Percentiles rank a stretch among this genome's conserved stretches.
These are phyloP conservation scores for Dendrobium huoshanense DNA, from an alignment of 106 monocot genomes.

Conservation along the genomic window DNA sequence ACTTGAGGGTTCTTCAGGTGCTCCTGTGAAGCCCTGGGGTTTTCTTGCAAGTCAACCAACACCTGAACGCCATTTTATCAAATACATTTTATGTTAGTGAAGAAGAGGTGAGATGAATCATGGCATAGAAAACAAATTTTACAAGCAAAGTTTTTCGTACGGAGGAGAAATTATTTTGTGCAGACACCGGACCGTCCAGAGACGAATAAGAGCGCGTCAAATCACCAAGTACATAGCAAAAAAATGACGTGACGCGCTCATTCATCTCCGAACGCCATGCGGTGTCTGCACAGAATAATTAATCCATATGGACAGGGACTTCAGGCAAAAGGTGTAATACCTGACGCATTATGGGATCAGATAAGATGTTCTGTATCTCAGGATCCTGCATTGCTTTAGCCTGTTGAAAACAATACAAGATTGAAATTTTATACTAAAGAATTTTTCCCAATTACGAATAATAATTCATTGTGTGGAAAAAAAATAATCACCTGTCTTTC, in stretches of 20 bases:
- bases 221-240: too few relatives aligned
- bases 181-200: too few relatives aligned
- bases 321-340: constrained; percentile 15
- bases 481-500: constrained; percentile 71
- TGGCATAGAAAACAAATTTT: background rate
- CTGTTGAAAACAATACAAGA: constrained; percentile 17
- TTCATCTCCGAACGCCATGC: too few relatives aligned
- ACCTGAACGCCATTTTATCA: constrained; percentile 29
- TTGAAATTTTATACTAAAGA: background rate
- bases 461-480: too few relatives aligned
- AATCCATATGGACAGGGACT: background rate
- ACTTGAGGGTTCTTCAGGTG: constrained; percentile 86
- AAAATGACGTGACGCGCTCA: too few relatives aligned
- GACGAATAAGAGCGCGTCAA: too few relatives aligned
- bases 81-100: background rate
- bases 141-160: background rate
- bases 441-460: too few relatives aligned
- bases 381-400: constrained; percentile 90
- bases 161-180: background rate
- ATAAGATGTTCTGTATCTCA: constrained; percentile 75
- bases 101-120: background rate
- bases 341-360: constrained; percentile 90
- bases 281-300: too few relatives aligned
- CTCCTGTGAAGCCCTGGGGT: constrained; percentile 57
- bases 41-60: constrained; percentile 78